Percentiles rank a stretch among this genome's conserved stretches.
phyloP scores from a whole-genome alignment of 495 filamentous ascomycete species.

The Penicillium desertorum region DNA sequence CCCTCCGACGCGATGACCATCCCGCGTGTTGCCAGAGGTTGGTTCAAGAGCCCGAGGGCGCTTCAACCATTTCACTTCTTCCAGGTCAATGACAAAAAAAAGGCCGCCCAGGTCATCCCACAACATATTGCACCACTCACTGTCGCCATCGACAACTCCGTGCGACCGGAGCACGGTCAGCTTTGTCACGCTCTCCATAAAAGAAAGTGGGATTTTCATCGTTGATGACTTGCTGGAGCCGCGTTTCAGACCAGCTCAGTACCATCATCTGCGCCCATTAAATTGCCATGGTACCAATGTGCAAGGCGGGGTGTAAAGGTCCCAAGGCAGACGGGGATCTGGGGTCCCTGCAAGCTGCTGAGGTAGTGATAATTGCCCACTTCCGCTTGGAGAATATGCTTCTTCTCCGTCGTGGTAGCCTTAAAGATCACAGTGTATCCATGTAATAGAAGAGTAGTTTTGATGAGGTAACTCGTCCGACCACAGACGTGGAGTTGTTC shows the following conservation, averaged over 20 bases:
- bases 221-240: conserved; percentile 2
- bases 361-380: too few species aligned
- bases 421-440: too few species aligned
- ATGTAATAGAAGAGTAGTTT: too few species aligned
- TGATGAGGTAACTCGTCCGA: too few species aligned
- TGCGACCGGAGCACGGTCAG: conserved; percentile 1
- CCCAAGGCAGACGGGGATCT: too few species aligned
- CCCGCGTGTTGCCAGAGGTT: background rate
- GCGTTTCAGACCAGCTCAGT: background rate
- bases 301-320: too few species aligned
- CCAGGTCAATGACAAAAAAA: background rate
- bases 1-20: background rate
- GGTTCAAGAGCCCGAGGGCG: background rate
- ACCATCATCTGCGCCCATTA: too few species aligned
- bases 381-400: too few species aligned
- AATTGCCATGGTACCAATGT: too few species aligned
- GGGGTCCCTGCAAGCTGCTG: too few species aligned
- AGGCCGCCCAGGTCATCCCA: background rate
- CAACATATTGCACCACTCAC: conserved; percentile 7
- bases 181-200: background rate
- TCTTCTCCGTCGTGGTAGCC: too few species aligned
- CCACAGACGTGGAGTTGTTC: too few species aligned
- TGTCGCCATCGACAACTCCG: background rate
- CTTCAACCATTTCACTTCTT: conserved; percentile 1
- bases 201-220: background rate